Evolutionary conservation across 768 basidiomycete species (phyloP).

Genomic region (Trametes punicea): DNA sequence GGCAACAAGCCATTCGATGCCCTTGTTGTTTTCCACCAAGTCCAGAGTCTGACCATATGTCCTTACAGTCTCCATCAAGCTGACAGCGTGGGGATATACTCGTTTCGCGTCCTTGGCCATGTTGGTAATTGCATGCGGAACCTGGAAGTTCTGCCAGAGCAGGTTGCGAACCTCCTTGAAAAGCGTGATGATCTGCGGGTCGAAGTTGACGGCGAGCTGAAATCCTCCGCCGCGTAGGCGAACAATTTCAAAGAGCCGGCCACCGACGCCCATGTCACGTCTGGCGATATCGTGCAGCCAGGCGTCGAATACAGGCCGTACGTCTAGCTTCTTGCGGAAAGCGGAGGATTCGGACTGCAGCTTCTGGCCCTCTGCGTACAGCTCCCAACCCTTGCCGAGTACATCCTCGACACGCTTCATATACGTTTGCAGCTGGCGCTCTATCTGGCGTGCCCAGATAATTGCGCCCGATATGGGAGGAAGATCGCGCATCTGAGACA

Average conservation of each 20-base stretch:
- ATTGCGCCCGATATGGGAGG: constrained; percentile 98
- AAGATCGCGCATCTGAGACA: constrained; percentile 98
- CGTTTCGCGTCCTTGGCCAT: constrained; percentile 99
- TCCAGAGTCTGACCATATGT: constrained; percentile 96
- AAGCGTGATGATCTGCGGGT: constrained; percentile 95
- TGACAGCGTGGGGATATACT: constrained; percentile 97
- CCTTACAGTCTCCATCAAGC: constrained; percentile 97
- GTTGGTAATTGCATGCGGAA: constrained; percentile 91
- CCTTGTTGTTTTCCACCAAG: constrained; percentile 85
- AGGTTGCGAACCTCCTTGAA: constrained; percentile 98
- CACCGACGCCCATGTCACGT: constrained; percentile 87
- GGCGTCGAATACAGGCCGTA: constrained; percentile 89
- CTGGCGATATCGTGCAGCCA: constrained; percentile 96
- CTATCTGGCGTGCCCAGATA: constrained; percentile 99
- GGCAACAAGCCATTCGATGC: constrained; percentile 91
- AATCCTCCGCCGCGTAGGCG: constrained; percentile 68
- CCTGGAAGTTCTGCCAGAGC: constrained; percentile 93
- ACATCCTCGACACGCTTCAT: constrained; percentile 99
- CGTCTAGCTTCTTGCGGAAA: constrained; percentile 96
- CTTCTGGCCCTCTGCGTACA: constrained; percentile 98
- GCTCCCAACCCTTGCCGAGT: constrained; percentile 96
- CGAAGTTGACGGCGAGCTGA: constrained; percentile 95
- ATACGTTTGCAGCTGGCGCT: constrained; percentile 90
- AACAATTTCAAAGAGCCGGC: constrained; percentile 90
- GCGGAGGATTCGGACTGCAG: constrained; percentile 87